Base-by-base conservation (phyloP, 495 filamentous ascomycete species). In the Aspergillus hancockii region DNA sequence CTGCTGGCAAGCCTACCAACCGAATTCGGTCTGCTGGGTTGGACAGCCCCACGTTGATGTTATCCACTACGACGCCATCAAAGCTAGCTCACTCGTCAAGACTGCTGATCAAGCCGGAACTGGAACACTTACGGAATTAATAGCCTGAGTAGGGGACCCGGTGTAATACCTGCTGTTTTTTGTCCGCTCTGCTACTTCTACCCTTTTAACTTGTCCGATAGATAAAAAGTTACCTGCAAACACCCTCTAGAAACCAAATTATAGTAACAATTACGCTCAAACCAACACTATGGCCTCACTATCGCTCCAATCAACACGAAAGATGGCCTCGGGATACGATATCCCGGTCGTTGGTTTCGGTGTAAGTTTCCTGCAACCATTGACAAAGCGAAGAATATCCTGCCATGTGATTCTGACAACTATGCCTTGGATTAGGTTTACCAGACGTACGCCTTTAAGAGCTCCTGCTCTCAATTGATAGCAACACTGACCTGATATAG, bases 271-370 rank as follows among this genome's bases (percentile, higher is more conserved):
- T 36, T 14, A 10, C 34, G 13, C 9, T 9, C 34, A 36, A 4
- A 36, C 38, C 32, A 25, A 54, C 45, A 58, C 23, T 52, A 89
- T 90, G 87, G 72, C 87, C 4, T 63, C 74, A 10, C 74, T 88
- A 34, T 79, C 72, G 23, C 80, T 92, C 66, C 80, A 87, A 61
- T 85, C 86, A 14, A 88, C 80, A 38, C 75, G 86, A 62, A 86
- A 84, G 66, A 76, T 93, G 72, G 83, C 84, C 60, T 91, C 90
- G 47, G 90, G 91, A 54, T 87, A 87, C 69, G 84, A 91, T 57
- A 91, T 95, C 38, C 91, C 91, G 0, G 71, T 81, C 10, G 64
- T 93, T 38, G 90, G 90, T 2, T 92, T 85, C 64, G 90, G 88
- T 51, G 87, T 89, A 80, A 67, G 85, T 78, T 52, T 30, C 10